A percentile compares a stretch with the other conserved stretches of the same genome.
phyloP scores from a whole-genome alignment of 495 filamentous ascomycete species.

The Delitschia confertaspora region DNA sequence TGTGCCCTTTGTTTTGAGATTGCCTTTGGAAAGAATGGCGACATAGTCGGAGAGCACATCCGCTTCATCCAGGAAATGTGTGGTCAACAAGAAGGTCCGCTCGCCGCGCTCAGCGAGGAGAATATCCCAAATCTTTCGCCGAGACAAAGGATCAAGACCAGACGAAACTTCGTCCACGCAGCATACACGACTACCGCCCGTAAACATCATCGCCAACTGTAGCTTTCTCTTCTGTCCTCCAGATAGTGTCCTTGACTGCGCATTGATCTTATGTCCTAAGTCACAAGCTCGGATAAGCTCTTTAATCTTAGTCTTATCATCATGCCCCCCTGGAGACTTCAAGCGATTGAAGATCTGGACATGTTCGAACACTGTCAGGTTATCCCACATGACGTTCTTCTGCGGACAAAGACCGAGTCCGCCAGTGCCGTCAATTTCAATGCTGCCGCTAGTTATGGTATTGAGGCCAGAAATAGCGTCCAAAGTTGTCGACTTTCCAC shows the following conservation, averaged over 20 bases:
- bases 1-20: conserved; percentile 34
- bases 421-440: conserved; percentile 63
- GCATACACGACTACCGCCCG: conserved; percentile 77
- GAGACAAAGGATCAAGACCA: conserved; percentile 71
- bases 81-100: conserved; percentile 75
- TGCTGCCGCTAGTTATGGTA: conserved; percentile 61
- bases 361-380: conserved; percentile 76
- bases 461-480: conserved; percentile 76
- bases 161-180: conserved; percentile 83
- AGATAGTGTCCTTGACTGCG: conserved; percentile 62
- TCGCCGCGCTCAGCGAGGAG: conserved; percentile 68
- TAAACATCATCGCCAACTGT: conserved; percentile 88
- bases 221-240: conserved; percentile 86
- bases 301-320: conserved; percentile 44
- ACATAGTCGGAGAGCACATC: conserved; percentile 38
- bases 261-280: conserved; percentile 62
- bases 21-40: conserved; percentile 35
- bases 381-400: conserved; percentile 83
- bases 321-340: conserved; percentile 46
- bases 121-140: conserved; percentile 88
- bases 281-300: conserved; percentile 60
- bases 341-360: conserved; percentile 69
- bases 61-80: conserved; percentile 46
- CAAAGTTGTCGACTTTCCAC: conserved; percentile 79
- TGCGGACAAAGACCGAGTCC: conserved; percentile 76